Evolutionary conservation across 176 grass and related monocot genomes (phyloP).

Genomic region (Eragrostis curvula): DNA sequence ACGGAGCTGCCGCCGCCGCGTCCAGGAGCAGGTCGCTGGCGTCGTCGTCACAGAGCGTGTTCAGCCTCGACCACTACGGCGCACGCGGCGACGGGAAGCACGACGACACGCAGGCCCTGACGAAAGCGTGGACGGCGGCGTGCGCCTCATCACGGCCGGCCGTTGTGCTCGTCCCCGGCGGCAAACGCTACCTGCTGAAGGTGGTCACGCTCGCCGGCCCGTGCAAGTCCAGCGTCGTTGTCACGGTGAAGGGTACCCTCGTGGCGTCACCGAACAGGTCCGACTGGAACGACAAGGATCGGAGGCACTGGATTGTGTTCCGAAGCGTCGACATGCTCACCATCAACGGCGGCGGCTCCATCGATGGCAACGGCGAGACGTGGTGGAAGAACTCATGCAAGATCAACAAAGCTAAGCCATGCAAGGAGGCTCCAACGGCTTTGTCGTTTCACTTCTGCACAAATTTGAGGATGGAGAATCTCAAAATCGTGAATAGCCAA

Average conservation of each 20-base stretch:
- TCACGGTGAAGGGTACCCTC: slow-evolving; percentile 64
- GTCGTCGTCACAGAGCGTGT: slow-evolving; percentile 38
- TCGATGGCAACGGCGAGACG: slow-evolving; percentile 69
- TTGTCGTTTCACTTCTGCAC: slow-evolving; percentile 38
- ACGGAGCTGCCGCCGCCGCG: no score
- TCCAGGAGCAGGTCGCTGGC: no score
- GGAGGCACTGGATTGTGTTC: slow-evolving; percentile 67
- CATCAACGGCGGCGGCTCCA: slow-evolving; percentile 63
- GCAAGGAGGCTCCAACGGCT: slow-evolving; percentile 68
- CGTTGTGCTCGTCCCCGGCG: slow-evolving; percentile 53
- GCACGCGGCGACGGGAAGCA: slow-evolving; percentile 51
- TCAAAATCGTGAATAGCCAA: slow-evolving; percentile 41
- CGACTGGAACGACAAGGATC: slow-evolving; percentile 43
- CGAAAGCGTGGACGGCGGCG: slow-evolving; percentile 51
- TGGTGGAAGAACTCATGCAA: slow-evolving; percentile 94
- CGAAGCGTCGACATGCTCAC: slow-evolving; percentile 32
- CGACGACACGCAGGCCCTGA: slow-evolving; percentile 68
- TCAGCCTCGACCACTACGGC: slow-evolving; percentile 60
- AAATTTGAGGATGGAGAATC: slow-evolving; percentile 3
- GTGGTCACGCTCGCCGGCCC: slow-evolving; percentile 58
- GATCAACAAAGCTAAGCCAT: slow-evolving; percentile 60
- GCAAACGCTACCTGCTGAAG: slow-evolving; percentile 60
- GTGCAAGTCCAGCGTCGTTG: slow-evolving; percentile 53
- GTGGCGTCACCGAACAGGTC: slow-evolving; percentile 52
- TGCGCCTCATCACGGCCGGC: slow-evolving; percentile 63